Evolutionary conservation across 306 rosid genomes (phyloP).

Genomic region (Coriaria nepalensis): DNA sequence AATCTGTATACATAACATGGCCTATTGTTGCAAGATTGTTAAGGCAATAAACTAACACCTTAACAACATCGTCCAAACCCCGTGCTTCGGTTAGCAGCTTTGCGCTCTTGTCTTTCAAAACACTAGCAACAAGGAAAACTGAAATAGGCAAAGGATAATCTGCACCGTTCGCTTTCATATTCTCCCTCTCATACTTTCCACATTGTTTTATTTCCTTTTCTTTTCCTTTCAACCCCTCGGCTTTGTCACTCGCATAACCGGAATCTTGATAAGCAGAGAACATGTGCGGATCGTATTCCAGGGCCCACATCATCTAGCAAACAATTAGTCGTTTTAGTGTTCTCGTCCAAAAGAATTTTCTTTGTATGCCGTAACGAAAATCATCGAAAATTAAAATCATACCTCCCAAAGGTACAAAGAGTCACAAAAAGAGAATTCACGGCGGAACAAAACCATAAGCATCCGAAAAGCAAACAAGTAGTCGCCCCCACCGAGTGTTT

Average conservation of each 20-base stretch:
- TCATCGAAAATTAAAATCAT: constrained; percentile 11
- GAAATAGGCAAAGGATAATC: constrained; percentile 82
- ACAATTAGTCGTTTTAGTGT: too few relatives aligned
- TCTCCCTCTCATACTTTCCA: constrained; percentile 84
- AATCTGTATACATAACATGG: too few relatives aligned
- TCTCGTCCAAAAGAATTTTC: too few relatives aligned
- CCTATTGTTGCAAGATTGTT: too few relatives aligned
- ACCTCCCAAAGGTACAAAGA: constrained; percentile 99
- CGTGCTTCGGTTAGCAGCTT: constrained; percentile 76
- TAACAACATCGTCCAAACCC: constrained; percentile 89
- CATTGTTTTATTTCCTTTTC: constrained; percentile 61
- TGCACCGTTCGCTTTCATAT: constrained; percentile 51
- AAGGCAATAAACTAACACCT: constrained; percentile 45
- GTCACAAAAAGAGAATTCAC: constrained; percentile 96
- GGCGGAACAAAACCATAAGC: constrained; percentile 98
- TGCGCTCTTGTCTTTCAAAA: constrained; percentile 79
- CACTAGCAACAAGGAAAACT: constrained; percentile 92
- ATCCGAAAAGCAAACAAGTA: constrained; percentile 96
- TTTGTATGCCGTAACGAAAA: not conserved
- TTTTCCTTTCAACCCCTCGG: constrained; percentile 47
- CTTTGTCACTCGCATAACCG: constrained; percentile 24
- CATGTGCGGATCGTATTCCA: constrained; percentile 79
- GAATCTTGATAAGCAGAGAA: constrained; percentile 59
- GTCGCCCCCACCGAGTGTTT: constrained; percentile 91
- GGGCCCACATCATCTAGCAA: constrained; percentile 96